Evolutionary conservation across 148 eudicot species (phyloP).

Genomic region (Chenopodium album): DNA sequence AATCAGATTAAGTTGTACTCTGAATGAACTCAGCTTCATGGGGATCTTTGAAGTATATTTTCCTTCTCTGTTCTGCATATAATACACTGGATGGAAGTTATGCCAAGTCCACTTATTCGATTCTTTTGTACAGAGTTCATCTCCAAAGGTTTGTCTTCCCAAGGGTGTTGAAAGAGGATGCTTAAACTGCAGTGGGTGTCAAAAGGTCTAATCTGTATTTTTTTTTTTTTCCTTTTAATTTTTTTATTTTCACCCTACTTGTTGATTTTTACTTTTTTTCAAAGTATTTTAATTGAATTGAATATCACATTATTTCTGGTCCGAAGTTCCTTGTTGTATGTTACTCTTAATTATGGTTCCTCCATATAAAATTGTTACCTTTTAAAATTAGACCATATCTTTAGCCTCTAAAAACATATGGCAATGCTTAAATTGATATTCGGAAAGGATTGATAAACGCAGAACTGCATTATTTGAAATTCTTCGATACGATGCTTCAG

Average conservation of each 20-base stretch:
- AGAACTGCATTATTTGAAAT: neutral
- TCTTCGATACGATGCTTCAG: neutral
- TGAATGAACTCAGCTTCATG: neutral
- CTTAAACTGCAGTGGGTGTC: slow-evolving; percentile 46
- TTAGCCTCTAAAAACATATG: neutral
- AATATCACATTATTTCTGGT: neutral
- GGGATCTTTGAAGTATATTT: slow-evolving; percentile 2
- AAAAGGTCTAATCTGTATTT: slow-evolving; percentile 41
- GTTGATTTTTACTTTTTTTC: too few species aligned
- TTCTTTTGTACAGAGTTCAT: slow-evolving; percentile 21
- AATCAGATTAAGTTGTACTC: neutral
- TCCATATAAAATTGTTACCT: neutral
- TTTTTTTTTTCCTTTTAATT: too few species aligned
- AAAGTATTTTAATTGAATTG: too few species aligned
- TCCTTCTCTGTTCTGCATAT: neutral
- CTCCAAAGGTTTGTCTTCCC: slow-evolving; percentile 43
- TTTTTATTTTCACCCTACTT: neutral
- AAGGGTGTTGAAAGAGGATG: slow-evolving; percentile 68
- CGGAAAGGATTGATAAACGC: neutral
- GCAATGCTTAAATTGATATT: neutral
- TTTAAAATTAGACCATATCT: neutral
- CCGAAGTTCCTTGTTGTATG: neutral
- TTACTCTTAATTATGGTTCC: neutral
- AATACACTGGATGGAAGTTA: neutral
- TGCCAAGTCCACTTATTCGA: neutral